Percentiles rank a stretch among this genome's conserved stretches.
Evolutionary conservation across 805 yeast genomes (phyloP).

Genomic region (Wickerhamiella musiphila): DNA sequence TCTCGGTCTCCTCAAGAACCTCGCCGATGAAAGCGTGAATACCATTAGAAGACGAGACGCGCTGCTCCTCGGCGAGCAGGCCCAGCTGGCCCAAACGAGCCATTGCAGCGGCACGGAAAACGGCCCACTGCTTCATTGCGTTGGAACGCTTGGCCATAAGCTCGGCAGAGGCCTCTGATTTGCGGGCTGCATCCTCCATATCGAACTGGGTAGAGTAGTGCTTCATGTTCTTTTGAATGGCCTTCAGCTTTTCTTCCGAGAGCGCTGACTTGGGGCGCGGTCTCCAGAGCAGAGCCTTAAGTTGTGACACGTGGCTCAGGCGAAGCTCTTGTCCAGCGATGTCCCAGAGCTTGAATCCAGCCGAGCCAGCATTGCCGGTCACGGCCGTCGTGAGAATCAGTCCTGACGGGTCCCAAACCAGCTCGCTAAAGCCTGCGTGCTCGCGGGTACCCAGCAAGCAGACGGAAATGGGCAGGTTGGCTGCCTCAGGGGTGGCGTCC

Average conservation of each 20-base stretch:
- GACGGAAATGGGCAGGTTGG: constrained; percentile 36
- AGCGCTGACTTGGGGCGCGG: constrained; percentile 81
- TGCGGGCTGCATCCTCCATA: constrained; percentile 90
- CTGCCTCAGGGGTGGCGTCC: constrained; percentile 14
- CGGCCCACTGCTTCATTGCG: constrained; percentile 68
- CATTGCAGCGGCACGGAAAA: constrained; percentile 46
- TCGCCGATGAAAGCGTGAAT: constrained; percentile 30
- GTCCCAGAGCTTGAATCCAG: constrained; percentile 74
- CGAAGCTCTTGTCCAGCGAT: constrained; percentile 60
- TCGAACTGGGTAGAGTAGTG: constrained; percentile 88
- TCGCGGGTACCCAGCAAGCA: constrained; percentile 46
- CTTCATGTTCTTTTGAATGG: constrained; percentile 74
- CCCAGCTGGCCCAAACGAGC: constrained; percentile 24
- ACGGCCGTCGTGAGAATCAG: constrained; percentile 81
- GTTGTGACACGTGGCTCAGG: constrained; percentile 64
- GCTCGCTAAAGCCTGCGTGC: constrained; percentile 61
- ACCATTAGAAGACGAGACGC: constrained; percentile 12
- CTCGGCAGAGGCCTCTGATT: constrained; percentile 79
- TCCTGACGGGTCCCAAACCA: constrained; percentile 94
- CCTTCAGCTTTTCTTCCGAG: constrained; percentile 65
- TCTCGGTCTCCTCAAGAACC: constrained; percentile 34
- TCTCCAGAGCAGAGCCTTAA: constrained; percentile 89
- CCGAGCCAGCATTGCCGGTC: constrained; percentile 42
- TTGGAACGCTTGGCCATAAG: constrained; percentile 69
- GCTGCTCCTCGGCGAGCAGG: constrained; percentile 11